Evolutionary conservation across 371 early-diverging fungal species (phyloP).

Genomic region (Funneliformis caledonium): DNA sequence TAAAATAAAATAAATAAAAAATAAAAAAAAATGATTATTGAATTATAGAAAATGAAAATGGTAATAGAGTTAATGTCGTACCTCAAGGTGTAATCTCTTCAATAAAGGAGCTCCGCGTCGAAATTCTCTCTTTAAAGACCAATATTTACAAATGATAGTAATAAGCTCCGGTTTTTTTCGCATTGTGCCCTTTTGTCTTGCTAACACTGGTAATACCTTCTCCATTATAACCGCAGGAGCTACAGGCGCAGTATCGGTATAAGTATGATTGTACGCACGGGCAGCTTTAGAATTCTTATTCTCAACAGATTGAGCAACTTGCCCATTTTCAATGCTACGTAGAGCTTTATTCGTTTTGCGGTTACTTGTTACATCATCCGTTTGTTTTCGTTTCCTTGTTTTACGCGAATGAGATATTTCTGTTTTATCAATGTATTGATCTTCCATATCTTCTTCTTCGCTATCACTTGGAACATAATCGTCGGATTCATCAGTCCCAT

Average conservation of each 20-base stretch:
- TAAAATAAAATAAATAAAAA: not conserved
- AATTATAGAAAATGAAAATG: not conserved
- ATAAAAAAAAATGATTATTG: not conserved
- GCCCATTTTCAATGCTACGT: not conserved
- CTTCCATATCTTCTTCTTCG: not conserved
- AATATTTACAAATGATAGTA: constrained; percentile 80
- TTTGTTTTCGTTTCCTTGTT: constrained; percentile 1
- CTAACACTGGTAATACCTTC: constrained; percentile 61
- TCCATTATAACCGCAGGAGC: constrained; percentile 72
- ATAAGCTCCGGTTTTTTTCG: constrained; percentile 64
- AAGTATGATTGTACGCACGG: constrained; percentile 64
- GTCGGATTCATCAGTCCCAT: not conserved
- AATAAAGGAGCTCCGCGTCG: constrained; percentile 91
- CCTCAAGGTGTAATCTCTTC: constrained; percentile 94
- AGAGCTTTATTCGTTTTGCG: constrained; percentile 6
- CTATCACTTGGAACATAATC: constrained; percentile 48
- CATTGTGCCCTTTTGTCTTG: constrained; percentile 50
- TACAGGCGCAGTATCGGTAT: constrained; percentile 63
- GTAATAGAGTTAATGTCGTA: constrained; percentile 41
- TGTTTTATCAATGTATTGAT: not conserved
- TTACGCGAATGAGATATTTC: not conserved
- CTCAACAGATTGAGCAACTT: constrained; percentile 17
- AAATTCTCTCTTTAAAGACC: constrained; percentile 90
- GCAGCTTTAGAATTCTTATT: constrained; percentile 62
- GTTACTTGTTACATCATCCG: not conserved